Base-by-base conservation (phyloP, 495 filamentous ascomycete genomes). In the Neurospora sp. region DNA sequence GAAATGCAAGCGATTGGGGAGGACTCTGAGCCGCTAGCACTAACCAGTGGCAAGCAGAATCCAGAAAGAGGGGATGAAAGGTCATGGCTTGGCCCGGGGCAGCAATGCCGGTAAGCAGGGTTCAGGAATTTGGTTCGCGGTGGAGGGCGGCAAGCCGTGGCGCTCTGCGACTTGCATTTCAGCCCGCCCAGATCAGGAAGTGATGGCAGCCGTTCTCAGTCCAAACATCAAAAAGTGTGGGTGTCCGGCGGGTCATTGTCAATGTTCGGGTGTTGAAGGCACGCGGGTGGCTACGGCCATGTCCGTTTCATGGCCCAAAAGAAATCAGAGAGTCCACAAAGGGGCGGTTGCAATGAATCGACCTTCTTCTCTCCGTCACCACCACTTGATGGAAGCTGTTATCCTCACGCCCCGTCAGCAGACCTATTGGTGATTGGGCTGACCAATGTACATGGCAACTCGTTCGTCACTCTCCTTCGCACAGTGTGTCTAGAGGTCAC, bases 161-260 rank as follows among this genome's bases (percentile, higher is more conserved):
- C 65, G 69, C 41, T 53, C 65, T 61, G 65, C 69, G 53, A 22
- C 72, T 70, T 70, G 73, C 73, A 75, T 69, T 39, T 76, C 74
- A 76, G 74, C 74, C 73, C 69, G 69, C 42, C 74, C 74, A 71
- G 39, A 74, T 68, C 48, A 70, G 72, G 74, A 71, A 74, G 70
- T n/a, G 44, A 22, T 20, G n/a, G 39, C 61, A 69, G 70, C 61
- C 35, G 27, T 68, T 44, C 53, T 61, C 7, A 61, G 53, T 35
- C 27, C 53, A 61, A 61, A 61, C 53, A 61, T 31, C 6, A 61
- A 61, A 59, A 59, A 35, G 27, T 61, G 22, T 61, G 53, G 53
- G 53, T 61, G 53, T 18, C 27, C 53, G 27, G 27, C 53, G 20
- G 53, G 53, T 61, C 27, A 61, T 18, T 27, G 53, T 61, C 22